phyloP scores from a whole-genome alignment of 2,329 filamentous ascomycete genomes.

The Paraconiothyrium brasiliense region DNA sequence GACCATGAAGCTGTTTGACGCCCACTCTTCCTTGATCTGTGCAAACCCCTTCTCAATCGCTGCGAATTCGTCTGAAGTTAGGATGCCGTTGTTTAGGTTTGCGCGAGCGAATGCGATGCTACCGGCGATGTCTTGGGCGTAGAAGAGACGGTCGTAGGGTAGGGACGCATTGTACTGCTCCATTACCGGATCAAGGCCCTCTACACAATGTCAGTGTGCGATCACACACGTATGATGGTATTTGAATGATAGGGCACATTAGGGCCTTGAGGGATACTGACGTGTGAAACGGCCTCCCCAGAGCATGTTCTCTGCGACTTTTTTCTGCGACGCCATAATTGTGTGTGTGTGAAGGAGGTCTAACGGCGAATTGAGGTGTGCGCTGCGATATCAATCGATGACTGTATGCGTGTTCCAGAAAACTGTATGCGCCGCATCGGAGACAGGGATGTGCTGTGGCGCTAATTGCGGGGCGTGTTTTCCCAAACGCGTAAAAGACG shows the following conservation, averaged over 20 bases:
- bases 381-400: constrained; percentile 23
- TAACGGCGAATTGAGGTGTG: background rate
- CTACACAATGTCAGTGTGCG: constrained; percentile 51
- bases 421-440: constrained; percentile 37
- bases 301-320: constrained; percentile 51
- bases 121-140: constrained; percentile 82
- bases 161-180: constrained; percentile 84
- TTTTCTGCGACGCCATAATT: constrained; percentile 46
- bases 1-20: constrained; percentile 56
- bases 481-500: constrained; percentile 5
- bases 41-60: constrained; percentile 77
- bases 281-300: constrained; percentile 50
- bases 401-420: constrained; percentile 36
- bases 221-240: background rate
- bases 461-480: constrained; percentile 10
- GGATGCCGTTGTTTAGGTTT: constrained; percentile 78
- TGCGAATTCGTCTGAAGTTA: constrained; percentile 76
- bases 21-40: constrained; percentile 63
- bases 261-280: constrained; percentile 28
- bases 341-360: constrained; percentile 8
- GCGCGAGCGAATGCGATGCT: constrained; percentile 83
- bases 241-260: constrained; percentile 7
- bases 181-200: constrained; percentile 87
- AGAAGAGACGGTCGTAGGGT: constrained; percentile 79
- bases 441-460: constrained; percentile 29